Conservation (phyloP, 305 asterid genomes). For the Solanum hybrid region DNA sequence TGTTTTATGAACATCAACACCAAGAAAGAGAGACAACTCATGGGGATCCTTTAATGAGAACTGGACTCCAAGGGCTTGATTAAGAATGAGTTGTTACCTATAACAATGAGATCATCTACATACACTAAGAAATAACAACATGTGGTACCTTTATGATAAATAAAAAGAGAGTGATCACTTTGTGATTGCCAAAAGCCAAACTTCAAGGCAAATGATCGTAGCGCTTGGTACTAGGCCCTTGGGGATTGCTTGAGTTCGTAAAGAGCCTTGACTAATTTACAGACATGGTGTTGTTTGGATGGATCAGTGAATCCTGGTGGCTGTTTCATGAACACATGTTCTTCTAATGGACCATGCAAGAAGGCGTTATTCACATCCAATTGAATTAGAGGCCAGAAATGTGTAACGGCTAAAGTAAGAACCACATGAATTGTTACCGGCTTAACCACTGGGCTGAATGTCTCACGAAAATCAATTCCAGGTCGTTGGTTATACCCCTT, state of each 20-base stretch:
- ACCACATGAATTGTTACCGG: not conserved
- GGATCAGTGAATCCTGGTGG: not conserved
- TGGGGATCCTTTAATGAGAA: not conserved
- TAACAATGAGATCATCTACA: not conserved
- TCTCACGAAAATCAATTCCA: not conserved
- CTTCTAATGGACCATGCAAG: not conserved
- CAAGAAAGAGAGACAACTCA: not conserved
- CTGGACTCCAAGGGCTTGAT: not conserved
- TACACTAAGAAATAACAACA: not conserved
- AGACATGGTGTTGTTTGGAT: not conserved
- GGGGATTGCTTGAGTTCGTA: not conserved
- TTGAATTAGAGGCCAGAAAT: not conserved
- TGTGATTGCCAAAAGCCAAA: not conserved
- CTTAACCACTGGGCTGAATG: not conserved
- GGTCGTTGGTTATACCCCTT: not conserved
- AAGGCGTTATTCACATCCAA: not conserved
- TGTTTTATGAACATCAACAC: not conserved
- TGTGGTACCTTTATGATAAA: not conserved
- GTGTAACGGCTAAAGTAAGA: not conserved
- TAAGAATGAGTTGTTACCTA: not conserved
- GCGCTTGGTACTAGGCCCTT: not conserved
- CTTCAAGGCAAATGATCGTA: not conserved
- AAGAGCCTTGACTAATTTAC: not conserved
- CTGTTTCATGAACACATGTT: not conserved
- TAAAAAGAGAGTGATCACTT: not conserved